Conservation (phyloP, 148 eudicot species). For the Rhododendron ovatum region DNA sequence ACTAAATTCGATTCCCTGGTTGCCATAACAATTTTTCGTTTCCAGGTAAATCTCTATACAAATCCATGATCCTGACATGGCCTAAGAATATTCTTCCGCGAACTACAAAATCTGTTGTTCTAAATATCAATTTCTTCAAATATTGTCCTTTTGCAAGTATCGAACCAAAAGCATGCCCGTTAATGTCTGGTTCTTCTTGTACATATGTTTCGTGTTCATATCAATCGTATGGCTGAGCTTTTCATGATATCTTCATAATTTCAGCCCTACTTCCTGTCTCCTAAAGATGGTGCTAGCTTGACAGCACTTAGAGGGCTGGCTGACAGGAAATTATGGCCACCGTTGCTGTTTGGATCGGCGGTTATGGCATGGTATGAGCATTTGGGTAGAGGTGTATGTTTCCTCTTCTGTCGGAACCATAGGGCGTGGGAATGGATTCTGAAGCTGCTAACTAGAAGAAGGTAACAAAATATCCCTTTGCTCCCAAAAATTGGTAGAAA, state of each 20-base stretch:
- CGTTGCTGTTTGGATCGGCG: constrained; percentile 54
- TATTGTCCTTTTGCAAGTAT: too few species aligned
- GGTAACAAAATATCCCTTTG: constrained; percentile 25
- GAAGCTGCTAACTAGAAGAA: constrained; percentile 36
- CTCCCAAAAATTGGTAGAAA: neutral
- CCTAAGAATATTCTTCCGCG: too few species aligned
- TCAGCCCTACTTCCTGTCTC: constrained; percentile 58
- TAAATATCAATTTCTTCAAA: too few species aligned
- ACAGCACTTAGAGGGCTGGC: constrained; percentile 45
- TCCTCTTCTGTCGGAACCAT: constrained; percentile 58
- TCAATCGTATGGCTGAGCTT: too few species aligned
- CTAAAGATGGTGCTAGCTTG: constrained; percentile 36
- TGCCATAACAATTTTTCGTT: neutral
- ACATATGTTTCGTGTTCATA: too few species aligned
- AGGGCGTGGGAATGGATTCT: constrained; percentile 55
- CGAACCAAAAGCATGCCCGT: too few species aligned
- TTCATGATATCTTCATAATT: neutral
- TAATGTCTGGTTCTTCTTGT: too few species aligned
- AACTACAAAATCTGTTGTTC: too few species aligned
- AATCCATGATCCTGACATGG: neutral
- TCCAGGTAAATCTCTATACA: neutral
- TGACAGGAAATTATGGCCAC: constrained; percentile 63
- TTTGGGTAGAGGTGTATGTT: constrained; percentile 65
- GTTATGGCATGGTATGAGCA: constrained; percentile 92
- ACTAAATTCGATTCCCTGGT: neutral